A percentile compares a stretch with the other conserved stretches of the same genome.
Conservation (phyloP, 2,329 filamentous ascomycete genomes). For the Colletotrichum sp. region DNA sequence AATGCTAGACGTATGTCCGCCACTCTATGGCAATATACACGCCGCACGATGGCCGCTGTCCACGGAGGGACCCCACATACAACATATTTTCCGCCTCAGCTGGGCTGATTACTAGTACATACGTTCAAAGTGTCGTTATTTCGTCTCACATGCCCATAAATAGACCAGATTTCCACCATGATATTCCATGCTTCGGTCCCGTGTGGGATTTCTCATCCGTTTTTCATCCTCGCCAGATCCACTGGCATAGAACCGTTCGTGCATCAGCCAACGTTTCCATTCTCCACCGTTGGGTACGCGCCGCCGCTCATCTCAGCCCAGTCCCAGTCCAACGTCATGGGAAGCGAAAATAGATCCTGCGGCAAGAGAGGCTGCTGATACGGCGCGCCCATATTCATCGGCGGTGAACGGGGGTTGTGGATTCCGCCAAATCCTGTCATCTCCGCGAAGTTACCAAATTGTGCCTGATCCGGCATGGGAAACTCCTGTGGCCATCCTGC, state of each 20-base stretch:
- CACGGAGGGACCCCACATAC: not conserved
- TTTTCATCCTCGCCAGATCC: not conserved
- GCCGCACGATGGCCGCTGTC: not conserved
- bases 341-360: conserved; percentile 93
- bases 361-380: conserved; percentile 90
- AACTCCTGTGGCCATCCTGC: conserved; percentile 55
- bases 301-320: conserved; percentile 74
- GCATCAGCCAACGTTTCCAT: conserved; percentile 53
- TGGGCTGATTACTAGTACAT: conserved; percentile 14
- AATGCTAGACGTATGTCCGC: not conserved
- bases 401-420: conserved; percentile 39
- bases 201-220: conserved; percentile 1
- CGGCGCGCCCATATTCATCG: conserved; percentile 28
- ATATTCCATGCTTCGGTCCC: not conserved
- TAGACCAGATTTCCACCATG: not conserved
- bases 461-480: conserved; percentile 32
- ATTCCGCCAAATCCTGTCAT: conserved; percentile 47
- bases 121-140: conserved; percentile 7
- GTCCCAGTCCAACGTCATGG: conserved; percentile 94
- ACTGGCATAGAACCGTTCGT: not conserved
- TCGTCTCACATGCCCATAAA: conserved; percentile 12
- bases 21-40: not conserved
- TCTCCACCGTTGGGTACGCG: conserved; percentile 67
- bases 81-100: not conserved
- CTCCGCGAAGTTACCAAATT: conserved; percentile 51